Evolutionary conservation across 2,329 filamentous ascomycete genomes (phyloP), one percentile per base, ranked within the genome.

Genomic region (Aspergillus sp.): DNA sequence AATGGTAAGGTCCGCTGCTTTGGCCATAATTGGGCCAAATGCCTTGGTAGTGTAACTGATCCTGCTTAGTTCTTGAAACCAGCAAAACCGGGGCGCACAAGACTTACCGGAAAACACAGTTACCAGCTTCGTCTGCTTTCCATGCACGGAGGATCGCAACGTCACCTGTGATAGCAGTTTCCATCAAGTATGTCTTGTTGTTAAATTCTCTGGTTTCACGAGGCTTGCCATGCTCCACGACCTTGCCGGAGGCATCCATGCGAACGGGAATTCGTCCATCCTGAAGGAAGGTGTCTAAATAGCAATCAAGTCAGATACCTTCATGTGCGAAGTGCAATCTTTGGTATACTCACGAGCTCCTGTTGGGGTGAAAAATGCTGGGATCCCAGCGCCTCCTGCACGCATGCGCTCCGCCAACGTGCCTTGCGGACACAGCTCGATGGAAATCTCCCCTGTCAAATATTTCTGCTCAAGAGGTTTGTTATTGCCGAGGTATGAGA

Each of bases 351-450:
- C 72, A 81, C 80, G 76, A 33, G 80, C 81, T 48, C 82, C 87
- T 0, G 87, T 88, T 0, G 86, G 83, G 0, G 88, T 90, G 61
- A 83, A 93, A 63, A 93, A 90, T 0, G 86, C 86, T 1, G 86
- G 86, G 44, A 90, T 88, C 7, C 86, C 86, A 20, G 84, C 84
- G 3, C 86, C 86, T 1, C 81, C 86, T 5, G 85, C 85, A 38
- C 85, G 75, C 58, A 88, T 79, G 54, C 85, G 54, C 52, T 67
- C 64, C 5, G 63, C 64, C 44, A 67, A 46, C 3, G 63, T 67
- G 7, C 86, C 86, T 58, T 90, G 86, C 0, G 86, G 86, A 47
- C 84, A 88, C 38, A 90, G 73, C 67, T 90, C 85, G 53, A 90
- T 77, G 5, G 83, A 83, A 58, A 90, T 80, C 58, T 87, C 73